These are phyloP conservation scores for Xerocomus brunneocitrinus DNA, from an alignment of 768 basidiomycete species.

Conservation along the genomic window DNA sequence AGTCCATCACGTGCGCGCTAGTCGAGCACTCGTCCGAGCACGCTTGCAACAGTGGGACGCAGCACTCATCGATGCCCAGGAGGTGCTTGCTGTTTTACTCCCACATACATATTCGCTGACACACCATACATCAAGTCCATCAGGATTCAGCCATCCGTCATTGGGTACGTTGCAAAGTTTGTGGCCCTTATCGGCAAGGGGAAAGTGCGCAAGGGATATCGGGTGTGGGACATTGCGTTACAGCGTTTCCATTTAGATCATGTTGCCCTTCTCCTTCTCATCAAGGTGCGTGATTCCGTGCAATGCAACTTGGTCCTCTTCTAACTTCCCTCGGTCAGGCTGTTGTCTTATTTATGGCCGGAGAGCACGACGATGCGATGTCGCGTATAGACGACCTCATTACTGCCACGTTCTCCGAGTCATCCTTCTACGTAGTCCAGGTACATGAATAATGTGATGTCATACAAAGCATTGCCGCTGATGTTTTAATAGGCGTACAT, in stretches of 20 bases:
- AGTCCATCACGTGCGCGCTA: background rate
- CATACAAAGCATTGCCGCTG: background rate
- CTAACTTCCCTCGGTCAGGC: background rate
- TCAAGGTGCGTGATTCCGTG: background rate
- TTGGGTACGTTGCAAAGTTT: background rate
- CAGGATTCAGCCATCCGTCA: background rate
- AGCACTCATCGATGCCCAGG: background rate
- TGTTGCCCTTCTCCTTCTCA: background rate
- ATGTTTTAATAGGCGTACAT: background rate
- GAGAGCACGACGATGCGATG: slow-evolving; percentile 1
- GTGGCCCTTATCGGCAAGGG: background rate
- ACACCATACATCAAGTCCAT: background rate
- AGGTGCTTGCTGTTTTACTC: background rate
- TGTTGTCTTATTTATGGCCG: slow-evolving; percentile 2
- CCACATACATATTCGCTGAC: background rate
- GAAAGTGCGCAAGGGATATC: background rate
- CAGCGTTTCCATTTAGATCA: background rate
- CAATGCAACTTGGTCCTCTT: background rate
- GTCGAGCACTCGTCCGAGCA: slow-evolving; percentile 1
- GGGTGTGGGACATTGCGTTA: background rate
- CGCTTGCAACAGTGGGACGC: background rate
- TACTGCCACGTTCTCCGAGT: background rate
- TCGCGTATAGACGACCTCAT: slow-evolving; percentile 4
- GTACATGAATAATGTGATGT: background rate
- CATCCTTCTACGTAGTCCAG: background rate